Base-by-base conservation (phyloP, 441 rosid species). In the Arabidopsis hybrid region DNA sequence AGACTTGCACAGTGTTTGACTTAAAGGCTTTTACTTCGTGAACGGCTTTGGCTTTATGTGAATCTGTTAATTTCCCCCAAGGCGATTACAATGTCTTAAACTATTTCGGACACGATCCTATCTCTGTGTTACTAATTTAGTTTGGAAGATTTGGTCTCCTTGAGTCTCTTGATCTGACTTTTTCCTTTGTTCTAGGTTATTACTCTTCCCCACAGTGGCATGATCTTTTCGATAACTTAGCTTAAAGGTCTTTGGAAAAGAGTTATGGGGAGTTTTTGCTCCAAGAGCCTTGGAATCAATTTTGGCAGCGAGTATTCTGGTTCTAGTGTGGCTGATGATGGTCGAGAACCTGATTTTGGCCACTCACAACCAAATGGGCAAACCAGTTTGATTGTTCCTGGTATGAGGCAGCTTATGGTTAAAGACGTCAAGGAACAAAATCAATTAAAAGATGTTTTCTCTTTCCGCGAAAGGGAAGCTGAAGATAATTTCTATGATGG, bases 181-280 rank as follows among this genome's bases (percentile, higher is more conserved):
- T 55, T 46, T 47, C 55, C 40, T 76, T 21, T 72, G 39, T 47
- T 63, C 8, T 43, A 71, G 81, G 55, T 31, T 61, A 32, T 43
- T 21, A 60, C 51, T 13, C 76, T 64, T 6, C 32, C 29, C 1
- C 46, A 60, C 26, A 12, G 71, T 70, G 76, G 35, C 65, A 73
- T 73, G 71, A 49, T 46, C 67, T 78, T 67, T 29, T 32, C 16
- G 26, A 39, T 43, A 53, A 4, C 34, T 49, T 67, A 55, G 34
- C 51, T 62, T 71, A 21, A 42, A 77, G 71, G 80, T 70, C 52
- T 65, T 36, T 60, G 7, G 46, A 63, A 36, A 64, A 46, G 59
- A 66, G 67, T 59, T 69, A 84, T 86, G 90, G 90, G 90, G 65
- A 82, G 88, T 57, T 70, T 86, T 78, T 86, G 90, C 76, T 84